A percentile compares a stretch with the other conserved stretches of the same genome.
Evolutionary conservation across 148 eudicot genomes (phyloP).

Genomic region (Rheum nobile): DNA sequence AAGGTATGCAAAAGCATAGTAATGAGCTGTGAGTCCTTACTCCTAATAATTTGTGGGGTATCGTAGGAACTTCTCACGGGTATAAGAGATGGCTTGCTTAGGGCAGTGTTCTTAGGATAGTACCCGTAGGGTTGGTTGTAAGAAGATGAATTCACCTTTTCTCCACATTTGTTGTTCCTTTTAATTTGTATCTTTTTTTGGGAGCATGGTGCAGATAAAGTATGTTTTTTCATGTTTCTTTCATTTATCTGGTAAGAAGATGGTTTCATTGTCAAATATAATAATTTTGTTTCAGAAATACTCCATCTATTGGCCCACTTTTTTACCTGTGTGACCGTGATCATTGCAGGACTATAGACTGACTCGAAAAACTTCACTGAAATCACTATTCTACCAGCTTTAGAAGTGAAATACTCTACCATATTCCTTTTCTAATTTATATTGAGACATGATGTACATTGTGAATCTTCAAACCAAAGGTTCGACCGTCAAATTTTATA

Average conservation of each 20-base stretch:
- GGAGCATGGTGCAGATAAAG: neutral
- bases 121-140: neutral
- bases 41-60: neutral
- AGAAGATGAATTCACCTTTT: neutral
- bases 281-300: neutral
- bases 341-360: neutral
- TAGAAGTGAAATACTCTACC: neutral
- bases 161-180: neutral
- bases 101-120: neutral
- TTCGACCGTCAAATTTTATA: neutral
- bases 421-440: neutral
- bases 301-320: neutral
- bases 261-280: neutral
- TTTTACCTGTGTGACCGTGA: neutral
- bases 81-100: neutral
- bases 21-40: neutral
- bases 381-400: neutral
- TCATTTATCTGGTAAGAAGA: neutral
- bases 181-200: neutral
- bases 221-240: neutral
- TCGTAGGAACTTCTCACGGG: neutral
- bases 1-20: neutral
- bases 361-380: neutral
- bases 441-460: neutral
- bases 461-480: neutral